These are phyloP conservation scores for Alternaria alternata DNA, from an alignment of 2,329 filamentous ascomycete species.

Conservation along the genomic window DNA sequence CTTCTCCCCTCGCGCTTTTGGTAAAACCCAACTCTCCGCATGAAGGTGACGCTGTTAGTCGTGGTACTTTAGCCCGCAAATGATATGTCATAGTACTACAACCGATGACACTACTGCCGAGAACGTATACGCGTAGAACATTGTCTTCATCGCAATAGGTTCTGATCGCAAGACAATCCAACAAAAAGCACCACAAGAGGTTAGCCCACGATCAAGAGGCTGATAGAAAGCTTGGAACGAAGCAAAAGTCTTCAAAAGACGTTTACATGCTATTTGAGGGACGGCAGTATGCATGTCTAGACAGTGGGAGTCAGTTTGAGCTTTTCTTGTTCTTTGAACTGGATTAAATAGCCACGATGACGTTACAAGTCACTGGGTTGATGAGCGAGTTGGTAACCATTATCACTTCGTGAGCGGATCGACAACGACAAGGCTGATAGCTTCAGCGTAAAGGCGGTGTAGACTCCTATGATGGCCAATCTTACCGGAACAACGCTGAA, in stretches of 20 bases:
- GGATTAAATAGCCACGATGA: not conserved
- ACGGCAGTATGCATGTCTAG: not conserved
- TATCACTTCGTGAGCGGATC: not conserved
- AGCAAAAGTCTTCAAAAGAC: not conserved
- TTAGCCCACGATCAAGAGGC: not conserved
- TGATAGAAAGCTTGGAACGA: not conserved
- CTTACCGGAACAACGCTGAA: slow-evolving; percentile 7
- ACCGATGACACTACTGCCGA: not conserved
- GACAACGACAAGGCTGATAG: slow-evolving; percentile 11
- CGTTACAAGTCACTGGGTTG: not conserved
- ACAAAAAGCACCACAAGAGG: not conserved
- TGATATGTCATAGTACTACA: too few relatives aligned
- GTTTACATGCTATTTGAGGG: not conserved
- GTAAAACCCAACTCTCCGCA: too few relatives aligned
- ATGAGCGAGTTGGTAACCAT: not conserved
- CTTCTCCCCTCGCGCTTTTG: not conserved
- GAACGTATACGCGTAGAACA: not conserved
- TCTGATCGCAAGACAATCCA: too few relatives aligned
- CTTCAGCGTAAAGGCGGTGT: slow-evolving; percentile 11
- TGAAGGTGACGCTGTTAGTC: too few relatives aligned
- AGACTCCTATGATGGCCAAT: slow-evolving; percentile 8
- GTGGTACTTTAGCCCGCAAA: too few relatives aligned
- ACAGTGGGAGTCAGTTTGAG: not conserved
- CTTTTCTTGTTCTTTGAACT: not conserved
- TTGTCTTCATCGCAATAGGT: too few relatives aligned